A percentile compares a stretch with the other conserved stretches of the same genome.
Evolutionary conservation across 768 basidiomycete genomes (phyloP).

Genomic region (Lyophyllum semitale): DNA sequence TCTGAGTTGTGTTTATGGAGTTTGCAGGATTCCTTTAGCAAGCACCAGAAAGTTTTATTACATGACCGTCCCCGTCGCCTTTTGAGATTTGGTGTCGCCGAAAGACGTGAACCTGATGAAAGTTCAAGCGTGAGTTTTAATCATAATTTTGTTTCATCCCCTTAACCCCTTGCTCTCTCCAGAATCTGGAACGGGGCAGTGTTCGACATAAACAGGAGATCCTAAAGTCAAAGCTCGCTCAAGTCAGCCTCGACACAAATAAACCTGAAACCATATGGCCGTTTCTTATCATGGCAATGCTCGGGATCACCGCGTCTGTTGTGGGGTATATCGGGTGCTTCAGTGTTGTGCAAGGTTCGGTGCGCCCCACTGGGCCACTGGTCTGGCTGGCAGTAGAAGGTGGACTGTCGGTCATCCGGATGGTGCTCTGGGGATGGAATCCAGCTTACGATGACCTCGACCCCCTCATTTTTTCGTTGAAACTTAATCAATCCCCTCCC

Average conservation of each 20-base stretch:
- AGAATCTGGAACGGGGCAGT: too few relatives aligned
- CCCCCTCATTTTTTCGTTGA: background rate
- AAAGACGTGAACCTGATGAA: too few relatives aligned
- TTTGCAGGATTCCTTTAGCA: background rate
- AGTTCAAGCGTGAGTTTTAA: too few relatives aligned
- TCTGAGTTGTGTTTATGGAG: background rate
- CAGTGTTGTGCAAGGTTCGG: conserved; percentile 12
- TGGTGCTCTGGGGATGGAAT: conserved; percentile 16
- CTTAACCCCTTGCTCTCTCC: too few relatives aligned
- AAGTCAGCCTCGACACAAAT: too few relatives aligned
- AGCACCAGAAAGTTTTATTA: background rate
- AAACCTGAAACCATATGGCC: too few relatives aligned
- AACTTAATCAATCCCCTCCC: background rate
- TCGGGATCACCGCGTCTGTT: conserved; percentile 7
- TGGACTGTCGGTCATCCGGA: conserved; percentile 7
- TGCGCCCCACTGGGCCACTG: background rate
- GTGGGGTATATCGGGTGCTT: too few relatives aligned
- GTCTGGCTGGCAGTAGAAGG: conserved; percentile 17
- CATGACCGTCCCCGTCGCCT: background rate
- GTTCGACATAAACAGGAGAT: too few relatives aligned
- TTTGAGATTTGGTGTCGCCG: background rate
- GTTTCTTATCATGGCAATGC: too few relatives aligned
- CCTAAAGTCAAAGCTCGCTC: too few relatives aligned
- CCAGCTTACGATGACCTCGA: conserved; percentile 8
- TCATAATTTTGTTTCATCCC: too few relatives aligned